Base-by-base conservation (phyloP, 2,329 filamentous ascomycete species). In the Calonectria hawksworthii region DNA sequence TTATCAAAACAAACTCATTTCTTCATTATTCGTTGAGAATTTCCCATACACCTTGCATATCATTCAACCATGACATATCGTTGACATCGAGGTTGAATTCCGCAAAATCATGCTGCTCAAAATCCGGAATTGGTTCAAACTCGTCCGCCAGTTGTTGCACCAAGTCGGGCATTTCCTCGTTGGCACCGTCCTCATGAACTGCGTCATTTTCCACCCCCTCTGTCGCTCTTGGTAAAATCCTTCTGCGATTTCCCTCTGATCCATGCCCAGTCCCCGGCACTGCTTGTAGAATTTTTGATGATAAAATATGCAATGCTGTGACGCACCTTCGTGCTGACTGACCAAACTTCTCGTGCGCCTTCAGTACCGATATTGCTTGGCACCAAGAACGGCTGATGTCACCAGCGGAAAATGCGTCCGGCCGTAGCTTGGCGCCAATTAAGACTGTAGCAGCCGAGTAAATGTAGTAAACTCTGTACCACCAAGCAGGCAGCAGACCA, bases 391-490 rank as follows among this genome's bases (percentile, higher is more conserved):
- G 74, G 1, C 78, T 76, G 11, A 85, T 77, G 0, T 83, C 83
- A 0, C 51, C 67, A 0, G 77, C 73, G 0, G 80, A 75, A 38
- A 85, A 85, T 2, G 81, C 74, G 2, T 84, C 83, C 0, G 84
- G 83, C 3, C 84, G 80, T 0, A 86, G 76, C 26, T 82, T 83
- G 1, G 85, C 84, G 0, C 83, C 84, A 3, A 86, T 83, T 2
- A 86, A 79, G 0, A 86, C 79, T 0, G 83, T 85, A 1, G 85
- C 83, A 0, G 85, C 84, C 0, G 84, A 83, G 77, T 85, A 85
- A 21, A 86, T 75, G 21, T 85, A 86, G 70, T 84, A 86, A 0
- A 86, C 79, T 0, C 84, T 78, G 54, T 86, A 85, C 85, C 85
- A 86, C 85, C 85, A 86, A 0, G 84, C 84, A 2, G 84, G 85